These are phyloP conservation scores for Asclepias syriaca DNA, from an alignment of 257 asterid genomes.

Conservation along the genomic window DNA sequence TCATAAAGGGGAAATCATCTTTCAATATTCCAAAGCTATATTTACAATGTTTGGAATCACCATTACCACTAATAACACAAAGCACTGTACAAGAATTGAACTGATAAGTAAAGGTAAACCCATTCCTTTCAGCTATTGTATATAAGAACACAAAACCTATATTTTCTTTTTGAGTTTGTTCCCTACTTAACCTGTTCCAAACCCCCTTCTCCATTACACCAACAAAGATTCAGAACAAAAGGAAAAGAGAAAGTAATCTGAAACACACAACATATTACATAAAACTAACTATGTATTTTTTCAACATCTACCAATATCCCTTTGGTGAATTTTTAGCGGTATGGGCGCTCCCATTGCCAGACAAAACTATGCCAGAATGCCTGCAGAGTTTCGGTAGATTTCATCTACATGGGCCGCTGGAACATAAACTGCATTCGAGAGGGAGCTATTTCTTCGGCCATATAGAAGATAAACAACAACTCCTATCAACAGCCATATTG, in stretches of 20 bases:
- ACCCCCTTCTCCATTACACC: background rate
- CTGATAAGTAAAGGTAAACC: background rate
- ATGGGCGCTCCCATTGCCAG: background rate
- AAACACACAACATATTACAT: slow-evolving; percentile 2
- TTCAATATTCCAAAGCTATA: too few relatives aligned
- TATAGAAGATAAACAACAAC: slow-evolving; percentile 50
- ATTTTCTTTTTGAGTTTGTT: background rate
- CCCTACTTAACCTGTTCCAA: background rate
- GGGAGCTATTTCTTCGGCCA: slow-evolving; percentile 73
- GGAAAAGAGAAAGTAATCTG: slow-evolving; percentile 8
- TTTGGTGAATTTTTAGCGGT: background rate
- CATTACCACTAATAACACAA: background rate
- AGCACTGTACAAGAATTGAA: background rate
- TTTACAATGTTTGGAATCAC: background rate
- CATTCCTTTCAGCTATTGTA: background rate
- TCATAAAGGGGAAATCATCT: too few relatives aligned
- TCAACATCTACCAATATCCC: background rate
- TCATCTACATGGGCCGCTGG: slow-evolving; percentile 87
- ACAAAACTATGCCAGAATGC: slow-evolving; percentile 27
- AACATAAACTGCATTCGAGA: slow-evolving; percentile 71
- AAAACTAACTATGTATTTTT: background rate
- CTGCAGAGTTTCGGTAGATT: slow-evolving; percentile 53
- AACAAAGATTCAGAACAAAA: background rate
- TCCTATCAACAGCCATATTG: slow-evolving; percentile 74
- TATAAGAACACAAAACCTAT: background rate